Base-by-base conservation (phyloP, 176 grass and related monocot species). In the Thinopyrum elongatum region DNA sequence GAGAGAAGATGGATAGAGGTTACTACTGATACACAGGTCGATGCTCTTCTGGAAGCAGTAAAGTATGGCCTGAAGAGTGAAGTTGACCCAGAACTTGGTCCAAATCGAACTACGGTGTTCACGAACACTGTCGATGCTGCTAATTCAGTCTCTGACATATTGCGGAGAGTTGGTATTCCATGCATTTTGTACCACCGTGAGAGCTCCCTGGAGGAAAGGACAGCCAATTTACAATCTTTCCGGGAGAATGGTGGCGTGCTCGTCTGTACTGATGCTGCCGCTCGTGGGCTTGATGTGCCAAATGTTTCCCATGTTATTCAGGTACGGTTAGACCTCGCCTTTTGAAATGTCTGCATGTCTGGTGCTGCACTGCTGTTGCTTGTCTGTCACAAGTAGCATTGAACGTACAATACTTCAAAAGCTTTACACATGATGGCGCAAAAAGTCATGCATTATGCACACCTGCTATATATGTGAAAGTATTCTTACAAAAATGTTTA, bases 221-320 rank as follows among this genome's bases (percentile, higher is more conserved):
- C 88, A 53, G 78, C 81, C 16, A 95, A 91, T 79, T 88, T 98
- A 47, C 84, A 87, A 29, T 42, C 38, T 77, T 98, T 98, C 25
- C 74, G 84, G 66, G 91, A 92, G 79, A 91, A 88, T 22, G 94
- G 97, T 77, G 94, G 97, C 1, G 88, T 98, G 63, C 90, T 98
- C 60, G 94, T 98, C n/a, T 98, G 97, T 78, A 98, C 97, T 30
- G 97, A 98, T 91, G 93, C 97, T 78, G 97, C 94, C 69, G 92
- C 97, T 25, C 97, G 97, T 84, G 97, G 97, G 29, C 83, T 98
- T 36, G 97, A 98, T 74, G 90, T 98, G 42, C 94, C 93, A 65
- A 92, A 95, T 82, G 66, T 98, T 88, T 92, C 88, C 77, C 92
- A 98, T 80, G 90, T 98, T 59, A 95, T 98, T 86, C 94, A 98